Evolutionary conservation across 2,329 filamentous ascomycete species (phyloP), one percentile per base, ranked within the genome.

Genomic region (Aureobasidium subglaciale): DNA sequence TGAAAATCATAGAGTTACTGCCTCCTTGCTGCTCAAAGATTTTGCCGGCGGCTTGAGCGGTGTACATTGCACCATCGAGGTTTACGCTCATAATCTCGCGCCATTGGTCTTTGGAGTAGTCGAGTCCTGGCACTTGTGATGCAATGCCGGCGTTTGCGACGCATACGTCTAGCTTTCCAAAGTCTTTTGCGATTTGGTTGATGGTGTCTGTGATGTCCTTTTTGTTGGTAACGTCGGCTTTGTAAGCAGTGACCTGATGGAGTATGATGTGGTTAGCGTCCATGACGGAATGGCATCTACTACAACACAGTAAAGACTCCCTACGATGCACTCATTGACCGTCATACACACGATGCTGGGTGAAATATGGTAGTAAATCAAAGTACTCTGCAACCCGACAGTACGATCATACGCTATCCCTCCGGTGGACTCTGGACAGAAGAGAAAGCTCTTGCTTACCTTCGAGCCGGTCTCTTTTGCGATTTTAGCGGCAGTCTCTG

Each of bases 1-100:
- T 89, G 71, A 96, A 91, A 73, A 96, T 89, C 70, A 96, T 91
- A 73, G 85, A 90, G 0, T 25, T 25, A 3, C 80, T 76, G 5
- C 79, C 76, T 65, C 90, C 84, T 65, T 87, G 82, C 66, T 84
- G 83, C 82, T 95, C 91, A 60, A 96, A 77, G 65, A 96, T 90
- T 65, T 88, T 87, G 25, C 90, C 90, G 8, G 95, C 85, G 4
- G 81, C 83, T 18, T 85, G 86, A 4, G 90, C 88, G 64, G 90
- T 95, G 27, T 93, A 78, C 69, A 93, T 95, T 46, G 90, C 95
- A 11, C 91, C 91, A 65, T 87, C 88, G 1, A 96, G 88, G 61
- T 95, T 95, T 67, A 95, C 90, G 50, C 82, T 83, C 88, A 88
- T 95, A 16, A 95, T 82, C 75, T 92, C 91, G 70, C 90, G 84